Evolutionary conservation across 768 basidiomycete genomes (phyloP), one percentile per base, ranked within the genome.

Genomic region (Mycena chlorophos): DNA sequence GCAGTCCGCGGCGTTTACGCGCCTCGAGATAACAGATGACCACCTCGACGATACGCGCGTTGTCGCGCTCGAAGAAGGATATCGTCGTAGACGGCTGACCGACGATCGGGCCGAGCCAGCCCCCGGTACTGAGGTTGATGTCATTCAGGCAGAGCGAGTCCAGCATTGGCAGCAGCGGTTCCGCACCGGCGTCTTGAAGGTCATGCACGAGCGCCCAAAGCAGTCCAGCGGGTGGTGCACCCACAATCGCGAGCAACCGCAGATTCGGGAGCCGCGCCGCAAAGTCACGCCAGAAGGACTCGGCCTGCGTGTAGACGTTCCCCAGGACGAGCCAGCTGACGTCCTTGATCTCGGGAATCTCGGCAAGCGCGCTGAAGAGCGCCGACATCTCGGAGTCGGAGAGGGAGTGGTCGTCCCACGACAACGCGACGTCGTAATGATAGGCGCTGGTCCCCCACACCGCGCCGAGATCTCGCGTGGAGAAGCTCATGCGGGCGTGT

Each of bases 61-160:
- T 43, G 28, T 58, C 57, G 14, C 43, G 34, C 19, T 58, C 53
- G 50, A 55, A 26, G 37, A 51, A 59, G 1, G 53, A 55, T 26
- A 50, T 59, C 30, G 42, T 19, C 19, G 5, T 16, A 25, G 20
- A n/a, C 17, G 2, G 31, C 19, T 10, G 42, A 43, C 23, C 37
- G 10, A n/a, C 25, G 39, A n/a, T 26, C 6, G 28, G 45, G 3
- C 43, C 6, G 1, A 59, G 19, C 49, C 49, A 59, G 14, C 50
- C 50, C 2, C 57, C 53, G 2, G 43, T 49, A 0, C 31, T 22
- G 29, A 48, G 54, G 43, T 55, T 45, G 5, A 54, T 23, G 10
- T 10, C 14, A n/a, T 38, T 42, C 1, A 55, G 14, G 5, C 31
- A 38, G 5, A 59, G 19, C 42, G 45, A 38, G 3, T 20, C 14